Evolutionary conservation across 495 filamentous ascomycete species (phyloP).

Genomic region (Hapsidospora chrysogenum): DNA sequence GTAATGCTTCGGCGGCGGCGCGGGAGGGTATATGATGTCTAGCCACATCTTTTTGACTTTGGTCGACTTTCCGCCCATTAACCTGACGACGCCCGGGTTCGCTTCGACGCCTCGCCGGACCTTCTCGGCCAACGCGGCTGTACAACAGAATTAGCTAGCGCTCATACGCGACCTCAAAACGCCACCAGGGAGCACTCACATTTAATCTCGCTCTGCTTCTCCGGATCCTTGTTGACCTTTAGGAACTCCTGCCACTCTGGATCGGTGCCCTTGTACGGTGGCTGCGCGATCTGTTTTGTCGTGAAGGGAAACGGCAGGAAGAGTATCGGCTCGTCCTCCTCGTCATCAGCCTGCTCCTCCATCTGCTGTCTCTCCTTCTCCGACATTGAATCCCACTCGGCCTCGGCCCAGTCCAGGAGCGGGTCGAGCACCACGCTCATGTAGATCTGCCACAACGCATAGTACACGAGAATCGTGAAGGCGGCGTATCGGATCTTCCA

Average conservation of each 20-base stretch:
- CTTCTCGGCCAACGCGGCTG: conserved; percentile 13
- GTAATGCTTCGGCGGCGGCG: conserved; percentile 22
- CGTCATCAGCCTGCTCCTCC: conserved; percentile 13
- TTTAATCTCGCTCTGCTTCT: conserved; percentile 28
- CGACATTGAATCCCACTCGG: conserved; percentile 6
- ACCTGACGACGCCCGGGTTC: conserved; percentile 4
- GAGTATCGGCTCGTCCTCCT: conserved; percentile 11
- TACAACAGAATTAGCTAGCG: conserved; percentile 2
- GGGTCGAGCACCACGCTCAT: conserved; percentile 16
- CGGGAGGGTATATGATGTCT: conserved; percentile 20
- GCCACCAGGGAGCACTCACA: conserved; percentile 17
- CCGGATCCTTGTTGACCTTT: conserved; percentile 34
- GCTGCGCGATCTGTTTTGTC: conserved; percentile 20
- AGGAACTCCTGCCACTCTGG: conserved; percentile 58
- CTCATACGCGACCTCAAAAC: not conserved
- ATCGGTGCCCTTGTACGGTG: conserved; percentile 39
- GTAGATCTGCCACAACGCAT: conserved; percentile 18
- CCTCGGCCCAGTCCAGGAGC: conserved; percentile 7
- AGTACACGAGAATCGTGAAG: conserved; percentile 20
- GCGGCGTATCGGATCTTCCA: conserved; percentile 5
- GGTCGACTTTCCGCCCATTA: conserved; percentile 9
- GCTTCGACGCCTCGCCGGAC: conserved; percentile 6
- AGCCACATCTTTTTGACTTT: conserved; percentile 17
- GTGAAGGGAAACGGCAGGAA: conserved; percentile 50
- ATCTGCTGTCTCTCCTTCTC: conserved; percentile 12